Percentiles rank a stretch among this genome's conserved stretches.
Evolutionary conservation across 768 basidiomycete genomes (phyloP).

Genomic region (Baorangia bicolor): DNA sequence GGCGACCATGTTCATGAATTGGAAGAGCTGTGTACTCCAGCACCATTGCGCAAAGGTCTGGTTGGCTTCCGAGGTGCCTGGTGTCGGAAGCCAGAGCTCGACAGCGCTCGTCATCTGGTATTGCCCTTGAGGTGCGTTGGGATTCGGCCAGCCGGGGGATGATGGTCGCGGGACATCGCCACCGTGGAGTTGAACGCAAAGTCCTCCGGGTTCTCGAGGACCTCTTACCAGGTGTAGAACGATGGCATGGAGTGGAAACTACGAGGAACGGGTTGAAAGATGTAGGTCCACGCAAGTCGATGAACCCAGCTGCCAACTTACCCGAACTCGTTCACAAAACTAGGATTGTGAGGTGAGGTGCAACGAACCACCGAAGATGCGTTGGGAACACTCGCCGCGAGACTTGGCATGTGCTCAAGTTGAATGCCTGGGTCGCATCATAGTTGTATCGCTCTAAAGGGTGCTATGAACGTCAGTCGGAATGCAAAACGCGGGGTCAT

Average conservation of each 20-base stretch:
- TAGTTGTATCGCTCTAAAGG: conserved; percentile 55
- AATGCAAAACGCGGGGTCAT: conserved; percentile 5
- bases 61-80: conserved; percentile 46
- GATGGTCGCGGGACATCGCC: conserved; percentile 55
- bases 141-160: conserved; percentile 51
- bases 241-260: conserved; percentile 66
- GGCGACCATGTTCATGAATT: conserved; percentile 57
- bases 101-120: conserved; percentile 54
- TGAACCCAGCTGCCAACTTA: conserved; percentile 24
- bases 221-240: conserved; percentile 61
- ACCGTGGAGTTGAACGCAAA: conserved; percentile 59
- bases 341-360: conserved; percentile 11
- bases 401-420: conserved; percentile 52
- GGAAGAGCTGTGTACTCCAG: conserved; percentile 62
- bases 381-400: conserved; percentile 35
- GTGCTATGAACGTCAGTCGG: neutral
- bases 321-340: conserved; percentile 63
- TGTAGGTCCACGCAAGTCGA: neutral
- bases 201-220: conserved; percentile 47
- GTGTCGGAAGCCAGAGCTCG: conserved; percentile 55
- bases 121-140: no score
- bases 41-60: conserved; percentile 65
- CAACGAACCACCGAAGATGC: neutral
- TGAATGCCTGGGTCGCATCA: conserved; percentile 50
- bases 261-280: neutral